phyloP scores from a whole-genome alignment of 305 asterid species.

The Plantago rigida region DNA sequence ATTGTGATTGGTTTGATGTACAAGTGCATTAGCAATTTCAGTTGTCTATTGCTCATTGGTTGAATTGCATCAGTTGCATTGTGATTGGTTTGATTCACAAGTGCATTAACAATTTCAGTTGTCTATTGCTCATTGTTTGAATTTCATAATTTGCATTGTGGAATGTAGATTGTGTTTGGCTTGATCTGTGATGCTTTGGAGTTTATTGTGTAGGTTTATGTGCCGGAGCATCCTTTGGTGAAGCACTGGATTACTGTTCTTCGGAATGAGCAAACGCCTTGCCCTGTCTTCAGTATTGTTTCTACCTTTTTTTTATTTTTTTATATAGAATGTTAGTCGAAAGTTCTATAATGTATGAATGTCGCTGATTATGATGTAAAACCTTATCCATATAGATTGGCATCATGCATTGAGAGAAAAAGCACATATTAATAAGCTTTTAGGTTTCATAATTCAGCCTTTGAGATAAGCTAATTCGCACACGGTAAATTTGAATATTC shows the following conservation, averaged over 20 bases:
- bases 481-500: too few species aligned
- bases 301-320: neutral
- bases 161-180: constrained; percentile 14
- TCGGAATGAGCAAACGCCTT: constrained; percentile 82
- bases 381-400: too few species aligned
- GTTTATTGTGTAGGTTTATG: constrained; percentile 51
- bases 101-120: too few species aligned
- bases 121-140: too few species aligned
- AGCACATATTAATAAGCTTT: too few species aligned
- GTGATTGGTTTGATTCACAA: neutral
- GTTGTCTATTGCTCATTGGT: too few species aligned
- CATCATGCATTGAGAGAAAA: too few species aligned
- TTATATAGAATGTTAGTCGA: neutral
- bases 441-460: too few species aligned
- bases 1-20: constrained; percentile 16
- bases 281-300: constrained; percentile 41
- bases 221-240: constrained; percentile 88
- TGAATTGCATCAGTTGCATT: neutral
- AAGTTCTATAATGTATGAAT: neutral
- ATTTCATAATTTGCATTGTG: neutral
- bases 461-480: too few species aligned
- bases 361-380: too few species aligned
- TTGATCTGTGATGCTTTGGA: constrained; percentile 13
- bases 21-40: neutral
- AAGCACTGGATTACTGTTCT: constrained; percentile 97